A percentile compares a stretch with the other conserved stretches of the same genome.
These are phyloP conservation scores for Agaricales sp. DNA, from an alignment of 1,284 basidiomycete species.

Conservation along the genomic window DNA sequence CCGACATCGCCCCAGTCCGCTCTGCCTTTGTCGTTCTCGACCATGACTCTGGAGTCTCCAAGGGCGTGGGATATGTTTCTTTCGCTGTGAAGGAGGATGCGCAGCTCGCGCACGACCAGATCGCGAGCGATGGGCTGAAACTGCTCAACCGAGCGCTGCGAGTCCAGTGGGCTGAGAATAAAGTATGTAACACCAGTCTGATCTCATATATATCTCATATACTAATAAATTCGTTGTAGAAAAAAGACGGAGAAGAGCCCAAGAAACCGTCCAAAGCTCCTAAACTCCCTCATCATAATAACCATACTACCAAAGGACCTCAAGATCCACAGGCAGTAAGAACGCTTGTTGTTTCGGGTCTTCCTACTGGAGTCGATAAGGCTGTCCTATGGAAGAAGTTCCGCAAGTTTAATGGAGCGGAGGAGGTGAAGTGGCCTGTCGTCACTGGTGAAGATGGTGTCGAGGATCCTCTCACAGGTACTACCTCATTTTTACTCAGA, in stretches of 20 bases:
- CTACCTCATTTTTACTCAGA: too few relatives aligned
- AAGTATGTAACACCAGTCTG: constrained; percentile 33
- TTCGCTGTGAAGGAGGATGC: constrained; percentile 91
- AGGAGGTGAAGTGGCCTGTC: constrained; percentile 67
- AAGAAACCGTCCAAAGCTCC: constrained; percentile 24
- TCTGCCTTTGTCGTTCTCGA: constrained; percentile 91
- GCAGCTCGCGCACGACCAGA: constrained; percentile 56
- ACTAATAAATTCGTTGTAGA: neutral
- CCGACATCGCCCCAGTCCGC: constrained; percentile 89
- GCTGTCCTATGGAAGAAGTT: constrained; percentile 85
- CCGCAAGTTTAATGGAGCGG: constrained; percentile 65
- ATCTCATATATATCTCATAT: constrained; percentile 3
- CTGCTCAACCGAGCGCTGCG: constrained; percentile 62
- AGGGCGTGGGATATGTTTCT: constrained; percentile 97
- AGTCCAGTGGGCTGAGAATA: constrained; percentile 73
- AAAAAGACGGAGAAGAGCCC: constrained; percentile 24
- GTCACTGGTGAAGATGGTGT: constrained; percentile 32
- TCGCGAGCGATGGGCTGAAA: constrained; percentile 42
- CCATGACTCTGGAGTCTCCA: constrained; percentile 71
- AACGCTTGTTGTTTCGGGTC: constrained; percentile 70
- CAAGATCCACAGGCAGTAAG: constrained; percentile 72
- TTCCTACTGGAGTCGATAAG: constrained; percentile 60
- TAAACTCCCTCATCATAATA: constrained; percentile 18
- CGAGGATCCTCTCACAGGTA: too few relatives aligned
- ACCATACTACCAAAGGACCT: constrained; percentile 25